Evolutionary conservation across 2,329 filamentous ascomycete species (phyloP).

Genomic region (Fusarium sp.): DNA sequence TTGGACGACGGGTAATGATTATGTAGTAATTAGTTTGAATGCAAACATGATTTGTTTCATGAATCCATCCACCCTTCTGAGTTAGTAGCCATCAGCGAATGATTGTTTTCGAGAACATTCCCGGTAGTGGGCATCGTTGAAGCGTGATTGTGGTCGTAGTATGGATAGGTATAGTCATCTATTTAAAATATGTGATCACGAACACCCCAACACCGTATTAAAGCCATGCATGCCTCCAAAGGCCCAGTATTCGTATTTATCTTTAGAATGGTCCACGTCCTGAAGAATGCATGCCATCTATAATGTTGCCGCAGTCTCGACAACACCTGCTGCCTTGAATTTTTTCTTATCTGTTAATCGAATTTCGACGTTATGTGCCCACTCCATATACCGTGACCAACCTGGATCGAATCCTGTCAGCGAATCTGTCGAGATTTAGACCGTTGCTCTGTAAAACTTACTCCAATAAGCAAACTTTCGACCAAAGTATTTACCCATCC

Average conservation of each 20-base stretch:
- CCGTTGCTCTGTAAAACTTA: conserved; percentile 59
- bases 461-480: conserved; percentile 97
- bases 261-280: neutral
- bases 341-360: conserved; percentile 70
- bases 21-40: conserved; percentile 35
- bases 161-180: conserved; percentile 22
- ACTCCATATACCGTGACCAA: conserved; percentile 94
- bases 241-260: conserved; percentile 2
- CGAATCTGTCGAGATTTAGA: neutral
- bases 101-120: neutral
- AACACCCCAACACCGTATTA: conserved; percentile 41
- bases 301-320: conserved; percentile 70
- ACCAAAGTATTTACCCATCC: conserved; percentile 93
- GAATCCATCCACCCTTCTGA: neutral
- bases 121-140: neutral
- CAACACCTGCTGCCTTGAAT: conserved; percentile 72
- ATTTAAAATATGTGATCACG: conserved; percentile 28
- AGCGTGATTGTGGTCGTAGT: neutral
- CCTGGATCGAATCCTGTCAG: conserved; percentile 63
- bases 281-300: conserved; percentile 45
- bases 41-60: neutral
- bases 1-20: conserved; percentile 27
- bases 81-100: neutral
- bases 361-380: conserved; percentile 86
- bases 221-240: conserved; percentile 30